Evolutionary conservation across 345 rosid species (phyloP).

Genomic region (Litchi chinensis): DNA sequence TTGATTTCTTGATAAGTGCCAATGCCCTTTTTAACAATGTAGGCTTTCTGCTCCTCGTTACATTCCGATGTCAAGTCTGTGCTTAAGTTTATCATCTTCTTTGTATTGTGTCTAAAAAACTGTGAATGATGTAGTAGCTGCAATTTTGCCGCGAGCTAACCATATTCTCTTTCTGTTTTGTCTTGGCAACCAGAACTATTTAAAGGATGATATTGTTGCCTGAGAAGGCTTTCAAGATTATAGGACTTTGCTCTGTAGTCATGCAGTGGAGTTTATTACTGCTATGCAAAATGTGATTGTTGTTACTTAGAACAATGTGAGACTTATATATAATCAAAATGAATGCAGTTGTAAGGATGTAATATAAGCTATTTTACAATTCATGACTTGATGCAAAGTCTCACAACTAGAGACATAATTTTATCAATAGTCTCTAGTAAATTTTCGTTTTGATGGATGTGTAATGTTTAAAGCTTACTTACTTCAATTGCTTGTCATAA

Average conservation of each 20-base stretch:
- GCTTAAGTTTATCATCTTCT: background rate
- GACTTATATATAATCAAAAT: background rate
- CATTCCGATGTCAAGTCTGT: background rate
- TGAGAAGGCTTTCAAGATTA: conserved; percentile 4
- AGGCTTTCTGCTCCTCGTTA: conserved; percentile 4
- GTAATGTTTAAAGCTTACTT: background rate
- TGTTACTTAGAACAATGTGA: background rate
- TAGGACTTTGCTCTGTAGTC: background rate
- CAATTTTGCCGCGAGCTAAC: background rate
- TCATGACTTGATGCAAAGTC: background rate
- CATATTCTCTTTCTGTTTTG: background rate
- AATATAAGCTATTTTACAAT: background rate
- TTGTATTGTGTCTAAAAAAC: background rate
- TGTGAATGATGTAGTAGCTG: background rate
- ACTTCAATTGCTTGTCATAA: background rate
- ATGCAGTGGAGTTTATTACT: conserved; percentile 17
- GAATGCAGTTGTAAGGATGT: background rate
- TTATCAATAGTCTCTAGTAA: background rate
- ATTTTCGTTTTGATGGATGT: background rate
- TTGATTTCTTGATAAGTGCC: conserved; percentile 18
- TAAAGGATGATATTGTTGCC: conserved; percentile 14
- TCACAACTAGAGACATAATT: conserved; percentile 8
- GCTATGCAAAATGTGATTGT: conserved; percentile 11
- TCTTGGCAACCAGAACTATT: background rate
- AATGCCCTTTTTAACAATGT: conserved; percentile 1